Evolutionary conservation across 371 early-diverging fungal species (phyloP).

Genomic region (Actinomortierella ambigua): DNA sequence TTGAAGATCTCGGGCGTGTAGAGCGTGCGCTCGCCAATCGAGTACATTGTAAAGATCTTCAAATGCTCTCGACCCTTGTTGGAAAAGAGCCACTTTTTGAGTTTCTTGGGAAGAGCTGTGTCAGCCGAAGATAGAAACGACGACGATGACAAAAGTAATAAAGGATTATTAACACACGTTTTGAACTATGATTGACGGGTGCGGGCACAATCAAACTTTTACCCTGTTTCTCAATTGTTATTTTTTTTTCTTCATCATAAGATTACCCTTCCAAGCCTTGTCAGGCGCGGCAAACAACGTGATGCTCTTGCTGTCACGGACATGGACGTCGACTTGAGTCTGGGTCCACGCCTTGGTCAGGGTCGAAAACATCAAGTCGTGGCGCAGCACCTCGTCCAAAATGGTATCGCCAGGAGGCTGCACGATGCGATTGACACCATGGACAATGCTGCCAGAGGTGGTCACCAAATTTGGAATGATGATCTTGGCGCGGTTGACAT

Average conservation of each 20-base stretch:
- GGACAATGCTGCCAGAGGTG: slow-evolving; percentile 25
- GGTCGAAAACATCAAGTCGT: slow-evolving; percentile 10
- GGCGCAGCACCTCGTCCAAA: slow-evolving; percentile 26
- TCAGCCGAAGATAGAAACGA: no score
- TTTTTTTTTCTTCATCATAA: not conserved
- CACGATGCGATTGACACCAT: slow-evolving; percentile 31
- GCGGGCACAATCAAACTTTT: not conserved
- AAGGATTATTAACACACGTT: not conserved
- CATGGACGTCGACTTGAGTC: slow-evolving; percentile 18
- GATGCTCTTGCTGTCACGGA: slow-evolving; percentile 28
- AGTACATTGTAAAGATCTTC: slow-evolving; percentile 34
- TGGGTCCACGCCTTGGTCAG: slow-evolving; percentile 22
- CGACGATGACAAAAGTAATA: not conserved
- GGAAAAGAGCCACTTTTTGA: slow-evolving; percentile 27
- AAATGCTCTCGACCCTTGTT: slow-evolving; percentile 30
- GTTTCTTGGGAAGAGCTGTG: slow-evolving; percentile 23
- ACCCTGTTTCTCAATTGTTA: not conserved
- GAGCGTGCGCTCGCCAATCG: slow-evolving; percentile 16
- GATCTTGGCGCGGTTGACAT: slow-evolving; percentile 32
- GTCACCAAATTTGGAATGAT: slow-evolving; percentile 15
- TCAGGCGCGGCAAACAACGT: slow-evolving; percentile 36
- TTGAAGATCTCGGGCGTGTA: slow-evolving; percentile 39
- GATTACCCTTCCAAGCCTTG: slow-evolving; percentile 31
- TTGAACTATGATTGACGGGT: no score
- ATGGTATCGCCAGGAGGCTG: slow-evolving; percentile 27